Evolutionary conservation across 2,329 filamentous ascomycete species (phyloP), one percentile per base, ranked within the genome.

Genomic region (Penicillium sp.): DNA sequence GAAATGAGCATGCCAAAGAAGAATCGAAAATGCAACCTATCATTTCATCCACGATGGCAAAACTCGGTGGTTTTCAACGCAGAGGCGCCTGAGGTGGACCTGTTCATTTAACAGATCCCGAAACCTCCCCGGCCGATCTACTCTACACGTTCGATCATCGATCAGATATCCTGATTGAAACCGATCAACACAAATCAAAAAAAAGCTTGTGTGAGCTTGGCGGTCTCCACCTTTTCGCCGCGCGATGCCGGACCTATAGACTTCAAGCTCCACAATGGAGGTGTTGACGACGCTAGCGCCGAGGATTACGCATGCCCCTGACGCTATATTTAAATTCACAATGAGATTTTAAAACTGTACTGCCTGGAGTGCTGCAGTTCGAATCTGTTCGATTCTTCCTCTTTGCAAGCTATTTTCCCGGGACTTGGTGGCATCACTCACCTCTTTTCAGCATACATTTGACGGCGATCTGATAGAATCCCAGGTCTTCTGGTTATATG

Each of bases 211-310:
- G 40, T 47, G 48, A 57, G 52, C 56, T 62, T 61, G 56, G 54
- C 56, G 32, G 21, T 24, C 48, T 42, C 60, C 56, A 56, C 53
- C 49, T 27, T 14, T 29, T 49, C 44, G 54, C 49, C 32, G 21
- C 36, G 42, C 45, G 46, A 45, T 51, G 21, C 36, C 45, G 47
- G 43, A 39, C 43, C 38, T 18, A 21, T 40, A 36, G n/a, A 31
- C 22, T 45, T 16, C 39, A 31, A 29, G 38, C 54, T 45, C 57
- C 53, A 56, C 55, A 54, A 54, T 44, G 40, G 49, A 56, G 54
- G 52, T 48, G 60, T 63, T 60, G 56, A 62, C 59, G 57, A 64
- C 60, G 60, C 60, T 64, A 62, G 62, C 60, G 62, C 52, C 48
- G 55, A 60, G 56, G 60, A 49, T 62, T 63, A 60, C 59, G 60